Conservation (phyloP, 495 filamentous ascomycete genomes). For the Tuber aestivum region DNA sequence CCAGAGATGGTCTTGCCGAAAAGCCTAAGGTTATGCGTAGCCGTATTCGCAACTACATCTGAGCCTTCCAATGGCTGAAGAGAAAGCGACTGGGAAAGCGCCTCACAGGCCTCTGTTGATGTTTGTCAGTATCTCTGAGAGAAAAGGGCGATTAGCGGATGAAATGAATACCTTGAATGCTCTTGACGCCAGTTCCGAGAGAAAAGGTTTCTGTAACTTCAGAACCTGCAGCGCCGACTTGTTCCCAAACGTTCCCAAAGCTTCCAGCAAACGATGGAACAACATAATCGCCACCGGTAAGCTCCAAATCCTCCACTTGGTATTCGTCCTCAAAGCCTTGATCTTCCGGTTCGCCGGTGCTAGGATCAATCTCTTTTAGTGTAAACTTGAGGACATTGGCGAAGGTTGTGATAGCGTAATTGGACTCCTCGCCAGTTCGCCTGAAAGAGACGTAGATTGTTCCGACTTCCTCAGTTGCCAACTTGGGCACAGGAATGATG, state of each 20-base stretch:
- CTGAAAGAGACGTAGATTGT: conserved; percentile 94
- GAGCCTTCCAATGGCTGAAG: conserved; percentile 91
- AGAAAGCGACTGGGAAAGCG: conserved; percentile 76
- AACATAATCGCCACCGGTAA: conserved; percentile 87
- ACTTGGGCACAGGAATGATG: conserved; percentile 78
- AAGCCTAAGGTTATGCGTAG: conserved; percentile 89
- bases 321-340: conserved; percentile 95
- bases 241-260: conserved; percentile 96
- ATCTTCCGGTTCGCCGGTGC: conserved; percentile 88
- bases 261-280: conserved; percentile 87
- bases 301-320: conserved; percentile 88
- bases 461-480: conserved; percentile 74
- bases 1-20: conserved; percentile 92
- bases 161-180: conserved; percentile 71
- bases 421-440: conserved; percentile 63
- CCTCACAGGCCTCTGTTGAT: conserved; percentile 79
- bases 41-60: conserved; percentile 76
- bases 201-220: conserved; percentile 89
- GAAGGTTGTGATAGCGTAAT: conserved; percentile 70
- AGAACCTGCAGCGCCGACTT: conserved; percentile 78
- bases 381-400: conserved; percentile 94
- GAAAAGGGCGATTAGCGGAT: conserved; percentile 7
- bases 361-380: conserved; percentile 93
- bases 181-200: conserved; percentile 72
- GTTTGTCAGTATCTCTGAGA: conserved; percentile 43